Percentiles rank a stretch among this genome's conserved stretches.
Evolutionary conservation across 768 basidiomycete species (phyloP).

Genomic region (Phaeolepiota aurea): DNA sequence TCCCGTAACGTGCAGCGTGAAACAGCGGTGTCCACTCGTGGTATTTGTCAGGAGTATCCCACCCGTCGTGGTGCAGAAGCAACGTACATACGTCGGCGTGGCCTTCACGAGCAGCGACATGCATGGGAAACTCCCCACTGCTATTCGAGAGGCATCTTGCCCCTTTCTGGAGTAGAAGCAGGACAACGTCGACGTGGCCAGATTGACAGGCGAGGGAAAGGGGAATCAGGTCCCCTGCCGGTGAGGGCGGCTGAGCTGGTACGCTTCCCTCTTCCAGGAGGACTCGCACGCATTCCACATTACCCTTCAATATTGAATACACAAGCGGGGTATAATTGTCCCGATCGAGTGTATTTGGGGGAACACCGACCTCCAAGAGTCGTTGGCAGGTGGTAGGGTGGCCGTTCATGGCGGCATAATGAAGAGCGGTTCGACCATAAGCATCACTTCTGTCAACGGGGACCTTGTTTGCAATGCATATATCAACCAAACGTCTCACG

Average conservation of each 20-base stretch:
- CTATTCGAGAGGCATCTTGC: conserved; percentile 78
- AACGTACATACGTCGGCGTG: conserved; percentile 78
- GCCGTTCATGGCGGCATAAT: conserved; percentile 95
- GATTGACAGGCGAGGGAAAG: conserved; percentile 87
- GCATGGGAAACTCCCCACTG: conserved; percentile 96
- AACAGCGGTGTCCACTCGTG: conserved; percentile 98
- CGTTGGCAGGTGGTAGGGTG: conserved; percentile 67
- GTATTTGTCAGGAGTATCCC: conserved; percentile 90
- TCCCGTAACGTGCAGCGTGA: conserved; percentile 88
- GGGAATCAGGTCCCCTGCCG: conserved; percentile 69
- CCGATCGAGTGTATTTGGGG: conserved; percentile 70
- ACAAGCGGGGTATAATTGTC: conserved; percentile 94
- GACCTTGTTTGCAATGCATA: conserved; percentile 72
- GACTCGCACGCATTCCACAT: conserved; percentile 75
- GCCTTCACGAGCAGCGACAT: conserved; percentile 90
- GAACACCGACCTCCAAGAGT: conserved; percentile 61
- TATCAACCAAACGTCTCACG: conserved; percentile 60
- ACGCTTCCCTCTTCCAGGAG: conserved; percentile 70
- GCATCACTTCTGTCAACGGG: conserved; percentile 71
- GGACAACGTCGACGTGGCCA: conserved; percentile 79
- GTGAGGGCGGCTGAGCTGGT: conserved; percentile 45
- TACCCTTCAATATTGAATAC: conserved; percentile 85
- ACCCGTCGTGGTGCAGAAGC: conserved; percentile 66
- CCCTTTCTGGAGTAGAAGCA: conserved; percentile 68
- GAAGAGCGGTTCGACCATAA: conserved; percentile 89